Evolutionary conservation across 495 filamentous ascomycete genomes (phyloP).

Genomic region (Hyaloscypha bicolor): DNA sequence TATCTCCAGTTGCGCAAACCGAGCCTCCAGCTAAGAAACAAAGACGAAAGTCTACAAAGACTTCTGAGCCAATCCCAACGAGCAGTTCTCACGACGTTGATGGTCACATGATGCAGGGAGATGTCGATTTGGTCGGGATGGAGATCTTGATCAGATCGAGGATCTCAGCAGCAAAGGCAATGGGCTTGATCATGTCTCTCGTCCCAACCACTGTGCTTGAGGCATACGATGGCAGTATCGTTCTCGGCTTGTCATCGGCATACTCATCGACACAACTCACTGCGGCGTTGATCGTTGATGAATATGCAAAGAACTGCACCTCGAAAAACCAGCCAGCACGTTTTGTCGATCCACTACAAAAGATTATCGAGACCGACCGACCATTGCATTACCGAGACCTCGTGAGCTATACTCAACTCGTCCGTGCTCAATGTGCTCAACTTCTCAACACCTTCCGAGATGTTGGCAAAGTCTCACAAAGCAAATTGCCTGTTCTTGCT

Average conservation of each 20-base stretch:
- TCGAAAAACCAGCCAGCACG: conserved; percentile 43
- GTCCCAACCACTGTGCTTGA: conserved; percentile 52
- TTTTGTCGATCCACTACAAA: conserved; percentile 61
- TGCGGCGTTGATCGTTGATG: conserved; percentile 83
- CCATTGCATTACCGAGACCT: conserved; percentile 85
- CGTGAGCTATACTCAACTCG: conserved; percentile 82
- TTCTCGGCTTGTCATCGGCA: conserved; percentile 65
- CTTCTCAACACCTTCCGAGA: conserved; percentile 88
- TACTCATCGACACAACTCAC: conserved; percentile 85
- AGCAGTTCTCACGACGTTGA: conserved; percentile 87
- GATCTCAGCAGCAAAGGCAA: conserved; percentile 79
- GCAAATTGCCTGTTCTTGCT: conserved; percentile 76
- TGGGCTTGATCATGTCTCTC: conserved; percentile 72
- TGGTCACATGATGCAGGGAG: conserved; percentile 95
- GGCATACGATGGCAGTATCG: conserved; percentile 57
- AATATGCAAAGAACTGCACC: conserved; percentile 70
- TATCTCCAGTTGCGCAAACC: conserved; percentile 57
- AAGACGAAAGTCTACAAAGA: conserved; percentile 80
- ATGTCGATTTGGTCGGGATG: conserved; percentile 88
- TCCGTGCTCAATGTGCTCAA: conserved; percentile 86
- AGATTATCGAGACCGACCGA: conserved; percentile 76
- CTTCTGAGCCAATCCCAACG: conserved; percentile 63
- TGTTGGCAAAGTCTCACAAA: conserved; percentile 71
- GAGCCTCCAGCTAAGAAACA: conserved; percentile 65
- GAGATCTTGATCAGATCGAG: conserved; percentile 88